Conservation (phyloP, 495 filamentous ascomycete genomes). For the Daldinia caldariorum region DNA sequence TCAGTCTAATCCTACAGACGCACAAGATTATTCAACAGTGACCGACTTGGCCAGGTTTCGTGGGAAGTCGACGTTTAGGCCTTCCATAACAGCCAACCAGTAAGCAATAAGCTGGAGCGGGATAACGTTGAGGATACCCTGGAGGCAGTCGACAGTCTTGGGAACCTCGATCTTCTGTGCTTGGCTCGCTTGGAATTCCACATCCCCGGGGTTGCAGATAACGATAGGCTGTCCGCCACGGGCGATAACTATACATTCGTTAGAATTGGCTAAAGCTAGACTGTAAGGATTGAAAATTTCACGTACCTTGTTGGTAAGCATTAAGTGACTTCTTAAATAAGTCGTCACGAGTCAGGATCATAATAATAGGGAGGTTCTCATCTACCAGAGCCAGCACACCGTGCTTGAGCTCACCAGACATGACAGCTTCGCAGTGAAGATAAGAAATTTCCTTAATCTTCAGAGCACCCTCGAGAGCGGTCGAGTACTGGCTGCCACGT, state of each 20-base stretch:
- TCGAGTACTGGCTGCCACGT: slow-evolving; percentile 94
- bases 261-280: slow-evolving; percentile 13
- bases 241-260: slow-evolving; percentile 76
- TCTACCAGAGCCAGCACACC: slow-evolving; percentile 97
- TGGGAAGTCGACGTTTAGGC: slow-evolving; percentile 96
- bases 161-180: slow-evolving; percentile 98
- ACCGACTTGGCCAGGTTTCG: slow-evolving; percentile 98
- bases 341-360: slow-evolving; percentile 96
- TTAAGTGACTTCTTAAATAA: slow-evolving; percentile 98
- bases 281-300: background rate
- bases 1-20: slow-evolving; percentile 26
- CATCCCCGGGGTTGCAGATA: slow-evolving; percentile 92
- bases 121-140: slow-evolving; percentile 97
- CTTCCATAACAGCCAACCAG: slow-evolving; percentile 96
- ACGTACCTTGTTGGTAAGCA: slow-evolving; percentile 94
- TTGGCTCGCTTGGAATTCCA: slow-evolving; percentile 85
- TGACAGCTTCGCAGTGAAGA: slow-evolving; percentile 98
- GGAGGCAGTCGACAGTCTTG: slow-evolving; percentile 92
- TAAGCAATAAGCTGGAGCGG: slow-evolving; percentile 97
- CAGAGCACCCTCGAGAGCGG: slow-evolving; percentile 95
- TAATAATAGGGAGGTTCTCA: slow-evolving; percentile 98
- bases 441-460: slow-evolving; percentile 99
- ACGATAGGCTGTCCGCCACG: slow-evolving; percentile 95
- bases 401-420: slow-evolving; percentile 99
- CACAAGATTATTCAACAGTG: slow-evolving; percentile 83